Conservation (phyloP, 495 filamentous ascomycete species). For the Terfezia claveryi region DNA sequence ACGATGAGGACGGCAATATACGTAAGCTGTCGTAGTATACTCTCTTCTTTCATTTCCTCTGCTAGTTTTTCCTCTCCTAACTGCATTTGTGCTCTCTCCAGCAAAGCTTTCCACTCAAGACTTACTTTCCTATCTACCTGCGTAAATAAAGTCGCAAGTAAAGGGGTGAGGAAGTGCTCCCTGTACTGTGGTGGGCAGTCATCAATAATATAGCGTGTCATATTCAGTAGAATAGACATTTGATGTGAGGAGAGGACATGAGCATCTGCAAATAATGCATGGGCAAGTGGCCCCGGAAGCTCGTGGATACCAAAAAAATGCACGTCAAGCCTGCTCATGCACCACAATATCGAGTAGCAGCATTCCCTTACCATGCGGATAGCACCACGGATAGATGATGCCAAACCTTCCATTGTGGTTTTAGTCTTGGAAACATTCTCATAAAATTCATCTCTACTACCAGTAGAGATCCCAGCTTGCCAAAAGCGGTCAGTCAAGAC, state of each 20-base stretch:
- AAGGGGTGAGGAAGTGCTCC: conserved; percentile 62
- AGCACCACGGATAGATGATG: conserved; percentile 72
- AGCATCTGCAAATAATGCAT: conserved; percentile 66
- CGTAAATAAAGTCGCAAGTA: conserved; percentile 58
- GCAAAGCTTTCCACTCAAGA: conserved; percentile 60
- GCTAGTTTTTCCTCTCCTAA: conserved; percentile 48
- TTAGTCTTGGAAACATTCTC: conserved; percentile 73
- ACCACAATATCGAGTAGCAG: conserved; percentile 80
- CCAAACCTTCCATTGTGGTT: conserved; percentile 74
- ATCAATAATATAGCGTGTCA: conserved; percentile 69
- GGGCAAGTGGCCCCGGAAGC: conserved; percentile 61
- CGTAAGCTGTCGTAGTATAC: conserved; percentile 81
- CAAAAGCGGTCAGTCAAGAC: conserved; percentile 93
- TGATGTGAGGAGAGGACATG: conserved; percentile 78
- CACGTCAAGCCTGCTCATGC: conserved; percentile 68
- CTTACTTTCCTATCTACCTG: conserved; percentile 74
- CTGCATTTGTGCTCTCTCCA: conserved; percentile 32
- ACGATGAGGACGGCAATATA: conserved; percentile 81
- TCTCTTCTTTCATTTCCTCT: conserved; percentile 96
- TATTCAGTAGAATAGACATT: conserved; percentile 66
- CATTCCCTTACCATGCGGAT: conserved; percentile 76
- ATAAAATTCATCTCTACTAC: conserved; percentile 91
- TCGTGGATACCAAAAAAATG: conserved; percentile 76
- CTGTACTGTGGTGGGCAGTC: conserved; percentile 64
- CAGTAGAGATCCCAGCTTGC: conserved; percentile 91